Base-by-base conservation (phyloP, 192 early-diverging fungal species). In the Pilaira anomala region DNA sequence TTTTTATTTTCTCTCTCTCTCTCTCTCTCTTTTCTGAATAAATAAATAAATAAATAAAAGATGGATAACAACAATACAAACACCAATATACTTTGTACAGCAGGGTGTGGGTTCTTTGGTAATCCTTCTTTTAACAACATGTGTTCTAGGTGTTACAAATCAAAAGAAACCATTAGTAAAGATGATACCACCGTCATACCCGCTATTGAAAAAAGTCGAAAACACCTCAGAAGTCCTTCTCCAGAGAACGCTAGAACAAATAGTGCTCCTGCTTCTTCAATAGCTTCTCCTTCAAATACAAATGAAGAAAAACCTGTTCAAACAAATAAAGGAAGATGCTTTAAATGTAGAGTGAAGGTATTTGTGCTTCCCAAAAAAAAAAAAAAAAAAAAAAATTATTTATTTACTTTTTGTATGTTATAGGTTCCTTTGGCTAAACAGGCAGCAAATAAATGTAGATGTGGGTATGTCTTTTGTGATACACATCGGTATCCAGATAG, bases 401-500 rank as follows among this genome's bases (percentile, higher is more conserved):
- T 21, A 29, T n/a, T n/a, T n/a, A n/a, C n/a, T 45, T 65, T 29
- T 33, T 56, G 41, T 19, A 7, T 48, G 28, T 66, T 42, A 48
- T 70, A 82, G 78, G 79, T 92, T 29, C 88, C 87, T 53, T 77
- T 89, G 29, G 85, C 85, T 36, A 89, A 92, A 67, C 88, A 92
- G 72, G 77, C 83, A 12, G 86, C 83, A 57, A 92, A 89, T 77
- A 88, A 84, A 67, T 92, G 90, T 71, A 81, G 86, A 54, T 92
- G 90, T 75, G 82, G 84, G 60, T 87, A 85, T 69, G 82, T 90
- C n/a, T 92, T 84, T 61, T 92, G 90, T 66, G 88, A 90, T 55
- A 65, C 78, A 19, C 90, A 92, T 73, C 85, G 84, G 66, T 81
- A 83, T 57, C 82, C 86, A 21, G 78, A 87, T 61, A 79, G 85